These are phyloP conservation scores for Mycena indigotica DNA, from an alignment of 768 basidiomycete species.

Conservation along the genomic window DNA sequence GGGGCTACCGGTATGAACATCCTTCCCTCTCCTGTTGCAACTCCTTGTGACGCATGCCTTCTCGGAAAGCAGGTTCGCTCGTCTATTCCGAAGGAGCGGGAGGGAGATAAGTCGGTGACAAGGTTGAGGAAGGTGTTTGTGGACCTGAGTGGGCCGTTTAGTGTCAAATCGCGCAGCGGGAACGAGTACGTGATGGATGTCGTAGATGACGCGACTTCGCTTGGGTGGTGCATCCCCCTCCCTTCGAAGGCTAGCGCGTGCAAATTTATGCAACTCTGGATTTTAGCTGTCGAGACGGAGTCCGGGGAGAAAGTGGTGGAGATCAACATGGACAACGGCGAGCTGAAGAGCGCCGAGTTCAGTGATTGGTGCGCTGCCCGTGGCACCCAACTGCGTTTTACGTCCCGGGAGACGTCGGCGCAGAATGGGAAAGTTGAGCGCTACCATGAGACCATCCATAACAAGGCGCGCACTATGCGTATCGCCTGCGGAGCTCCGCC, in stretches of 20 bases:
- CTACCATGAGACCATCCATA: background rate
- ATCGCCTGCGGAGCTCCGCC: slow-evolving; percentile 6
- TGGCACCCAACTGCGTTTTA: background rate
- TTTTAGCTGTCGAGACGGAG: background rate
- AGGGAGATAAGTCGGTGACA: background rate
- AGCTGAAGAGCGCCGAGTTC: background rate
- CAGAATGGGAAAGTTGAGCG: background rate
- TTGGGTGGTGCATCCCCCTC: background rate
- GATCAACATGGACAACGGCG: background rate
- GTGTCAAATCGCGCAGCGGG: background rate
- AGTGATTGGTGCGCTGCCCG: background rate
- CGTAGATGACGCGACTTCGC: background rate
- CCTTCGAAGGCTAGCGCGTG: background rate
- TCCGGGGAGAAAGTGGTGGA: background rate
- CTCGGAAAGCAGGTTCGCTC: background rate
- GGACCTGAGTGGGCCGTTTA: background rate
- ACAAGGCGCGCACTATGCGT: slow-evolving; percentile 11
- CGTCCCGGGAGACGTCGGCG: background rate
- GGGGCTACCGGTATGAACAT: background rate
- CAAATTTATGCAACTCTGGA: background rate
- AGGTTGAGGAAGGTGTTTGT: background rate
- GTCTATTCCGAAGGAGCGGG: background rate
- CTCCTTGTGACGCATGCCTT: background rate
- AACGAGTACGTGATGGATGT: background rate
- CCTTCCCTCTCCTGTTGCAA: background rate